These are phyloP conservation scores for Cytauxzoon felis DNA, from an alignment of 169 alveolate species.

Conservation along the genomic window DNA sequence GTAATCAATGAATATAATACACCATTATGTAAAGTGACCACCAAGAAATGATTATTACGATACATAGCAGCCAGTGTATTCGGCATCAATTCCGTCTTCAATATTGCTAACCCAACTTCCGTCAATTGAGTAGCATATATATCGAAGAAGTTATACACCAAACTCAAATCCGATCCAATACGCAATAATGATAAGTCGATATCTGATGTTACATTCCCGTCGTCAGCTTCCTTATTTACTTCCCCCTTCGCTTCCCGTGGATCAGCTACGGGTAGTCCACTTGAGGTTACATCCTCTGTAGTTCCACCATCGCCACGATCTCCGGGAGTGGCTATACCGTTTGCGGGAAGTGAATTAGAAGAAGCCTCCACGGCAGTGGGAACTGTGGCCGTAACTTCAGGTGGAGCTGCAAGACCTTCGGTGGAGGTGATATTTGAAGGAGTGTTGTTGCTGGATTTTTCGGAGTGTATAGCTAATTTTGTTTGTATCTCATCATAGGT, in stretches of 20 bases:
- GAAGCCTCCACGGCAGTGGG: too few species aligned
- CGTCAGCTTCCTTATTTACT: not conserved
- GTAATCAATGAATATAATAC: constrained; percentile 33
- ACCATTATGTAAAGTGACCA: constrained; percentile 21
- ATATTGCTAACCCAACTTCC: constrained; percentile 12
- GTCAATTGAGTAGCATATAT: constrained; percentile 37
- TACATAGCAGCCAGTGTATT: constrained; percentile 22
- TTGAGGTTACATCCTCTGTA: too few species aligned
- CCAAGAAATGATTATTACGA: constrained; percentile 44
- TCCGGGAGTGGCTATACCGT: too few species aligned
- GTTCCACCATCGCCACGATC: too few species aligned
- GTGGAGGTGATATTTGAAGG: not conserved
- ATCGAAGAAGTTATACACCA: constrained; percentile 6
- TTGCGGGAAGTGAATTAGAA: too few species aligned
- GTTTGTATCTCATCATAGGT: constrained; percentile 31
- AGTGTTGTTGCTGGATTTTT: not conserved
- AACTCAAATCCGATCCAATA: not conserved
- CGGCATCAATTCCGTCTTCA: constrained; percentile 3
- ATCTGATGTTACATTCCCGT: not conserved
- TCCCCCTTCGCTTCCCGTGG: too few species aligned
- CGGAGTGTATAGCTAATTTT: not conserved
- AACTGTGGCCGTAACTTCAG: not conserved
- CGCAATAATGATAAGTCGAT: not conserved
- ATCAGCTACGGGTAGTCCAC: too few species aligned
- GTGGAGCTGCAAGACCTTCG: not conserved